These are phyloP conservation scores for Globisporangium iwayamae DNA, from an alignment of 352 stramenopile genomes.

Conservation along the genomic window DNA sequence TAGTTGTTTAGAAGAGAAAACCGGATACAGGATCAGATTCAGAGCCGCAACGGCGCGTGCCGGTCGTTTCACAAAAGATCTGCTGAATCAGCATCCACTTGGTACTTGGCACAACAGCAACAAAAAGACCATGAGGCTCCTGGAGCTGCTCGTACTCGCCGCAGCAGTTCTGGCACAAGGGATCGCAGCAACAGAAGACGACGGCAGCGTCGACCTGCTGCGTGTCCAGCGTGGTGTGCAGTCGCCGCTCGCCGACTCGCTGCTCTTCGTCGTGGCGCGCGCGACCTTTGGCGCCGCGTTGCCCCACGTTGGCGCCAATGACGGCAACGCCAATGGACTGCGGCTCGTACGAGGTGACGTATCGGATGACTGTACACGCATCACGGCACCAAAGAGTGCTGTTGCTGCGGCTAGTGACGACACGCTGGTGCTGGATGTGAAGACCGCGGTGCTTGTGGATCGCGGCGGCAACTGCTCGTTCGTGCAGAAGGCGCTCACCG, in stretches of 20 bases:
- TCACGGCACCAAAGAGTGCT: neutral
- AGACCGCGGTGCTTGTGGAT: conserved; percentile 39
- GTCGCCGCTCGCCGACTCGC: conserved; percentile 9
- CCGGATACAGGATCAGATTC: no score
- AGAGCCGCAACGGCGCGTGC: no score
- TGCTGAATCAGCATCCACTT: neutral
- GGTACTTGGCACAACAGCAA: neutral
- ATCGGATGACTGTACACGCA: conserved; percentile 19
- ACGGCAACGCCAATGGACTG: conserved; percentile 11
- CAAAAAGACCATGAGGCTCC: neutral
- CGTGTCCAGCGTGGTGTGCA: conserved; percentile 17
- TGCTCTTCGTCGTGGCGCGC: conserved; percentile 27
- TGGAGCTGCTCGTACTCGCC: conserved; percentile 3
- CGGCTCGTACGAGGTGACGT: conserved; percentile 17
- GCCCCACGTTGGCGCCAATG: conserved; percentile 12
- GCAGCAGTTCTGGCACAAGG: neutral
- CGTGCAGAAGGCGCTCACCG: conserved; percentile 38
- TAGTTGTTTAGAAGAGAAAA: no score
- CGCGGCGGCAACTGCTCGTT: conserved; percentile 49
- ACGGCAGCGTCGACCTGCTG: conserved; percentile 20
- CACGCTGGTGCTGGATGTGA: neutral
- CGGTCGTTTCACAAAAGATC: conserved; percentile 1
- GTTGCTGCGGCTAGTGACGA: neutral
- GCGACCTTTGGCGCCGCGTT: conserved; percentile 29
- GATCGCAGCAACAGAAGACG: neutral